Conservation (phyloP, 1,139 yeast species). For the Yamadazyma atmosphaerica region DNA sequence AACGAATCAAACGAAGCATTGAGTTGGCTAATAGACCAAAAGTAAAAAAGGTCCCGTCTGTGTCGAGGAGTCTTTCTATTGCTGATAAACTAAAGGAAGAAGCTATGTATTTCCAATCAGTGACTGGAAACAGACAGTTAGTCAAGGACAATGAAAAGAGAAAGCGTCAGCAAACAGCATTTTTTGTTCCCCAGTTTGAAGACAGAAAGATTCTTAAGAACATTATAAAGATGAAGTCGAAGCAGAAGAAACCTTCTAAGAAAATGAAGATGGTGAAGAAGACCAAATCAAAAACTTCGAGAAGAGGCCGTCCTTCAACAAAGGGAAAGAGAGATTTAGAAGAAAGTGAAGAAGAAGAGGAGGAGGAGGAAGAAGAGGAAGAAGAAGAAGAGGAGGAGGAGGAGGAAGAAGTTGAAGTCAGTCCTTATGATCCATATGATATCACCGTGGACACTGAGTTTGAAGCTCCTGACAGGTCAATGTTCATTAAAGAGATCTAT, state of each 20-base stretch:
- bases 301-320: constrained; percentile 5
- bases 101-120: constrained; percentile 40
- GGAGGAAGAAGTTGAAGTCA: constrained; percentile 23
- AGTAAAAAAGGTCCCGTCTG: background rate
- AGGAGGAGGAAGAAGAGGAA: constrained; percentile 7
- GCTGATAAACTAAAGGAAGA: constrained; percentile 22
- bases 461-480: constrained; percentile 32
- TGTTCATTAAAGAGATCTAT: constrained; percentile 30
- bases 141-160: constrained; percentile 36
- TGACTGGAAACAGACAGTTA: constrained; percentile 34
- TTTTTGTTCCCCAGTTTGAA: constrained; percentile 26
- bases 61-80: background rate
- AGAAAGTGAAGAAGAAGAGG: constrained; percentile 6
- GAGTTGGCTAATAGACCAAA: constrained; percentile 14
- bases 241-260: constrained; percentile 1
- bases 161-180: constrained; percentile 27
- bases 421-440: constrained; percentile 43
- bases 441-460: constrained; percentile 35
- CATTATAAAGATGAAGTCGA: constrained; percentile 11
- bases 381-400: constrained; percentile 14
- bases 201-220: constrained; percentile 16
- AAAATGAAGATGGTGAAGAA: constrained; percentile 3
- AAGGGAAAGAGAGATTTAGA: constrained; percentile 5
- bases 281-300: background rate
- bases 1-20: constrained; percentile 8